Percentiles rank a stretch among this genome's conserved stretches.
phyloP scores from a whole-genome alignment of 257 asterid genomes.

The Rubia yunnanensis region DNA sequence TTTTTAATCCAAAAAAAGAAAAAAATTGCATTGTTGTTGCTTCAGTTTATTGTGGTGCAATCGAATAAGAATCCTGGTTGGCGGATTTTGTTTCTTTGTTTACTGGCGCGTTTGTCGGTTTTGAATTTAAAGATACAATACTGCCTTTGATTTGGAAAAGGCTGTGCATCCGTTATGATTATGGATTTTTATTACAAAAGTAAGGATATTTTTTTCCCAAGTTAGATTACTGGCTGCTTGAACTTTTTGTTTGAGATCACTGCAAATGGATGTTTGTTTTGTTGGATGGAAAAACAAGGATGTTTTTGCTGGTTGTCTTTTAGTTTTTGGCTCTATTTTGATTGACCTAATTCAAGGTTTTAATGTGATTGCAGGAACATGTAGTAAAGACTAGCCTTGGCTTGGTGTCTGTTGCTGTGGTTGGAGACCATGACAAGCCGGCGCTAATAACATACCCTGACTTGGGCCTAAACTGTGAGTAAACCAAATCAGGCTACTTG shows the following conservation, averaged over 20 bases:
- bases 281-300: constrained; percentile 18
- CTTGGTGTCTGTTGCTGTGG: constrained; percentile 68
- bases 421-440: constrained; percentile 94
- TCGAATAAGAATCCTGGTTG: neutral
- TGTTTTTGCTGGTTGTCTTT: constrained; percentile 19
- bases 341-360: constrained; percentile 17
- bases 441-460: constrained; percentile 94
- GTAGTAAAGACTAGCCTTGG: constrained; percentile 75
- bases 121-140: neutral
- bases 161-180: neutral
- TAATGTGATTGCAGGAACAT: constrained; percentile 65
- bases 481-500: constrained; percentile 10
- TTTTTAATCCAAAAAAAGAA: neutral
- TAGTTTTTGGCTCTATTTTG: constrained; percentile 8
- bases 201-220: neutral
- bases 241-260: constrained; percentile 15
- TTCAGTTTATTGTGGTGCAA: neutral
- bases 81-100: neutral
- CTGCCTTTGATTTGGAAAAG: neutral
- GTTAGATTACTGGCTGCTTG: neutral
- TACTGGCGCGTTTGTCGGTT: neutral
- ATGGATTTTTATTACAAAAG: neutral
- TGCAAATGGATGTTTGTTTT: constrained; percentile 15
- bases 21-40: neutral
- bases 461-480: constrained; percentile 89